Conservation (phyloP, 805 yeast species). For the Candida schatavii region DNA sequence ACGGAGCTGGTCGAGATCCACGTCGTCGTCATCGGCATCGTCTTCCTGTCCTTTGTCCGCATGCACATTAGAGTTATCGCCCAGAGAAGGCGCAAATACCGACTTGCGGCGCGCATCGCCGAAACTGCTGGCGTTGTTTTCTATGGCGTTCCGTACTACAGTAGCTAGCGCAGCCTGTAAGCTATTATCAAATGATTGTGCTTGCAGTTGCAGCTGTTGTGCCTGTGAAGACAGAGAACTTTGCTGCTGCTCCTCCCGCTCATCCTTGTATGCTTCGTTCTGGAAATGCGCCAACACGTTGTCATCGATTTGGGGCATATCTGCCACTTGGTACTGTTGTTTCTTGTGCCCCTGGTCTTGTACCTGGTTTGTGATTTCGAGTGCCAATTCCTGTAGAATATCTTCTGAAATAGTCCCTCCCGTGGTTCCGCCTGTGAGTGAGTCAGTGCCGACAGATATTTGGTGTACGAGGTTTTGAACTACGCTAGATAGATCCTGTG, state of each 20-base stretch:
- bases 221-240: no score
- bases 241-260: slow-evolving; percentile 4
- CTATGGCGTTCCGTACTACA: slow-evolving; percentile 49
- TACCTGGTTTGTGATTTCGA: slow-evolving; percentile 29
- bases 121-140: slow-evolving; percentile 5
- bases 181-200: slow-evolving; percentile 5
- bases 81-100: not conserved
- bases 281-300: slow-evolving; percentile 35
- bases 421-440: no score
- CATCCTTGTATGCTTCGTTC: slow-evolving; percentile 28
- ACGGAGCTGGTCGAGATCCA: slow-evolving; percentile 51
- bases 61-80: not conserved
- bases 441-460: slow-evolving; percentile 14
- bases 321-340: slow-evolving; percentile 10
- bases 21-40: slow-evolving; percentile 21
- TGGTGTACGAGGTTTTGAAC: slow-evolving; percentile 27
- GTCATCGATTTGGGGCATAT: slow-evolving; percentile 35
- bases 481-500: slow-evolving; percentile 18
- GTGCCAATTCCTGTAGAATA: slow-evolving; percentile 26
- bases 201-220: not conserved
- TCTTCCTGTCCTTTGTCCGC: not conserved
- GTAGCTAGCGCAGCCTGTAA: slow-evolving; percentile 54
- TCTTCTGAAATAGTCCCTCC: slow-evolving; percentile 17
- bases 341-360: slow-evolving; percentile 21
- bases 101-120: slow-evolving; percentile 1